Evolutionary conservation across 768 basidiomycete genomes (phyloP).

Genomic region (Macrolepiota albuminosa): DNA sequence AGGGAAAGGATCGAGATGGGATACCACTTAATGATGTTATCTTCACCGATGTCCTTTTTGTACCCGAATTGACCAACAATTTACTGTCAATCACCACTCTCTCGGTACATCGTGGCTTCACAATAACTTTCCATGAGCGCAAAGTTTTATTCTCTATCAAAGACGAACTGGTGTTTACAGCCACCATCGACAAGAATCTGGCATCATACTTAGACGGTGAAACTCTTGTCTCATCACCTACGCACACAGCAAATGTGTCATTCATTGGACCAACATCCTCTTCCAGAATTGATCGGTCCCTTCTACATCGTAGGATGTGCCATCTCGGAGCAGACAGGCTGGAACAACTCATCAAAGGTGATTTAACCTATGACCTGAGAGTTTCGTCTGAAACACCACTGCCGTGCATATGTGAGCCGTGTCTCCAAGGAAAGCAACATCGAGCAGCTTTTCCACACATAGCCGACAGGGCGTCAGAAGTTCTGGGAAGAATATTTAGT

Average conservation of each 20-base stretch:
- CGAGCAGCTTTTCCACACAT: too few species aligned
- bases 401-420: too few species aligned
- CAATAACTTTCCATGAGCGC: background rate
- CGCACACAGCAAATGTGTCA: background rate
- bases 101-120: background rate
- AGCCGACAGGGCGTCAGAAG: too few species aligned
- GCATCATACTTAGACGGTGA: background rate
- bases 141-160: background rate
- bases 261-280: background rate
- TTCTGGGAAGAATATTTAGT: too few species aligned
- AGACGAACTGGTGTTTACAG: background rate
- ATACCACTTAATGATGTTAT: background rate
- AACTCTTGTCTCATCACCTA: background rate
- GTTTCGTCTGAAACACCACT: too few species aligned
- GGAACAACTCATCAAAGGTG: too few species aligned
- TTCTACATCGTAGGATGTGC: background rate
- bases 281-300: background rate
- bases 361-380: too few species aligned
- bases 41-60: background rate
- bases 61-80: background rate
- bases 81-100: background rate
- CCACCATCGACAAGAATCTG: background rate
- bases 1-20: background rate
- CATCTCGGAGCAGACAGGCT: too few species aligned
- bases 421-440: too few species aligned